Evolutionary conservation across 2,329 filamentous ascomycete genomes (phyloP), one percentile per base, ranked within the genome.

Genomic region (Thelonectria olida): DNA sequence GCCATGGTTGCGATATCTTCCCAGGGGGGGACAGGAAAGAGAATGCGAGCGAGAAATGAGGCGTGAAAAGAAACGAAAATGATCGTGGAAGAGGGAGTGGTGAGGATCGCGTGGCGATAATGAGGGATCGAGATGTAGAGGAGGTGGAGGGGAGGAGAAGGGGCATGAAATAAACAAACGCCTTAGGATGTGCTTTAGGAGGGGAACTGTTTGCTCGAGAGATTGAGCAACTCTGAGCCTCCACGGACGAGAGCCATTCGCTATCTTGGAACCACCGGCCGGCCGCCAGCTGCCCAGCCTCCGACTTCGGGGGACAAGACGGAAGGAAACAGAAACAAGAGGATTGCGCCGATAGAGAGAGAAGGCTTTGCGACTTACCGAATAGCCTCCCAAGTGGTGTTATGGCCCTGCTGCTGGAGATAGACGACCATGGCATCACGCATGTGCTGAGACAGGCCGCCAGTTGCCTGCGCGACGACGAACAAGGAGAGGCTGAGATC

Each of bases 371-470:
- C 5, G 8, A 73, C 79, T 42, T 75, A 82, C 82, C 81, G 79
- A 50, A 83, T 74, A 1, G 72, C 79, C 27, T 83, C 77, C 79
- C 80, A 83, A 4, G 77, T 78, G n/a, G 79, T 76, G 6, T 63
- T 60, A 51, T 76, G 71, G 7, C 79, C 75, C 6, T 64, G 65
- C 12, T 63, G 41, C n/a, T 71, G 65, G 55, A 82, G 71, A n/a
- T 73, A 73, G 7, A 62, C 62, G 45, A 74, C 69, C 49, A 82
- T 67, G 1, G 67, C 67, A 0, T 72, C 69, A 51, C 75, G 75
- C 31, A 72, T 63, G 23, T 72, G 61, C 13, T 71, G 48, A 13
- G 61, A 68, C 58, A 81, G 70, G 12, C 59, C 68, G 8, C 67
- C 69, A n/a, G 65, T 61, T 1, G 63, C 57, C 34, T 72, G 68